Evolutionary conservation across 306 rosid genomes (phyloP), one percentile per base, ranked within the genome.

Genomic region (Vigna unguiculata): DNA sequence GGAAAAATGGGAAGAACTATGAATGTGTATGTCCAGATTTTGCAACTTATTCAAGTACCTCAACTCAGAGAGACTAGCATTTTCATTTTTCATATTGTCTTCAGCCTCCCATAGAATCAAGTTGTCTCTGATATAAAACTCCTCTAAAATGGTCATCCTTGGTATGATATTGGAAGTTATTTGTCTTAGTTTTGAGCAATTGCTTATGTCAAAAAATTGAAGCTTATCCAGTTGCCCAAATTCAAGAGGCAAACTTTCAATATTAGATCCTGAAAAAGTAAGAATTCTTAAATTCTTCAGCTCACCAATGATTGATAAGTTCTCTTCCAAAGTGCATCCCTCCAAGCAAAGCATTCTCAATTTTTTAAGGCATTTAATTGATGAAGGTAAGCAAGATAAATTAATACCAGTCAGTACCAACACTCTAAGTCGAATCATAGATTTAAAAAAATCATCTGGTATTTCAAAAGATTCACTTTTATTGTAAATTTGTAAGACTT

Each of bases 121-220:
- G 71, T 65, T 79, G 4, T 80, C 7, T 69, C 81, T 75, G 76
- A 82, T 77, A 51, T 83, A 70, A 43, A 88, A 57, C 41, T 86
- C 85, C 58, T 80, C 81, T 30, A 88, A 72, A 55, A 41, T 46
- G 9, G 1, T 79, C 71, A 84, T 61, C 45, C 81, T 49, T 9
- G 90, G 84, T 58, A 83, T 9, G 7, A 83, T 47, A 71, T 80
- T 48, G 7, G 75, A 60, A 8, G 74, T 69, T 22, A 84, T 22
- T 47, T 4, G 60, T 0, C 46, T 25, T 25, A 76, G 72, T 63
- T 63, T 17, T 21, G 51, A 4, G 20, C 45, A 53, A 19, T 76
- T 46, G 21, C 80, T 76, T 9, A 76, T 6, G 71, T 76, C 74
- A 10, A 76, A 51, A 8, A 52, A 22, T 46, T 76, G 74, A 4